A percentile compares a stretch with the other conserved stretches of the same genome.
Conservation (phyloP, 2,329 filamentous ascomycete species). For the Talaromyces verruculosus region DNA sequence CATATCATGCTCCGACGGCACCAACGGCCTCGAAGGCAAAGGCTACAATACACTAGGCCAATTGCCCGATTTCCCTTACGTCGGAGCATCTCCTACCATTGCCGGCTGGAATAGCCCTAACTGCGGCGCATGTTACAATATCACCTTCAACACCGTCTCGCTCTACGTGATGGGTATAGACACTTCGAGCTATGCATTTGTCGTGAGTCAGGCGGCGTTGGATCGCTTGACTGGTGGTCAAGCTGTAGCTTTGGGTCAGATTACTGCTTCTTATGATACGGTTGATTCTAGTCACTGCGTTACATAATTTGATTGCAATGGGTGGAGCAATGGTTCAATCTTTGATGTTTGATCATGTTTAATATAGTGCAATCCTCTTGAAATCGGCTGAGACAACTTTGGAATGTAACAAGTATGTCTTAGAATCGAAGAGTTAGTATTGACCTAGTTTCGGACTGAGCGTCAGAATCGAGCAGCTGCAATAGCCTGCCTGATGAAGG, state of each 20-base stretch:
- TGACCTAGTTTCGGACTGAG: not conserved
- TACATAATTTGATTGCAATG: not conserved
- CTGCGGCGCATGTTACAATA: conserved; percentile 55
- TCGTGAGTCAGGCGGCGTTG: conserved; percentile 51
- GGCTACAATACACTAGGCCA: conserved; percentile 44
- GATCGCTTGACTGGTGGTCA: conserved; percentile 50
- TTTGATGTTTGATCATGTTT: not conserved
- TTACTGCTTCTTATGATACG: conserved; percentile 34
- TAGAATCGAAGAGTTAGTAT: not conserved
- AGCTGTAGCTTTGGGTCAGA: conserved; percentile 46
- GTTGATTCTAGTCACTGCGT: conserved; percentile 24
- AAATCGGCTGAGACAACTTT: not conserved
- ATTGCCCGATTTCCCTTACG: conserved; percentile 49
- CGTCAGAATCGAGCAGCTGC: not conserved
- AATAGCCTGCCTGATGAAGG: not conserved
- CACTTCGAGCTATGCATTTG: conserved; percentile 48
- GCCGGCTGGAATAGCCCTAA: conserved; percentile 48
- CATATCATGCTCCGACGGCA: conserved; percentile 48
- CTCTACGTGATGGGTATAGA: conserved; percentile 55
- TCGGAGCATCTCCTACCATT: conserved; percentile 53
- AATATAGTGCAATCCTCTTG: not conserved
- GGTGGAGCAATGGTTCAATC: not conserved
- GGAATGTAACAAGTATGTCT: not conserved
- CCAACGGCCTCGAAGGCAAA: conserved; percentile 34
- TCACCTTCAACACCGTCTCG: conserved; percentile 48